phyloP scores from a whole-genome alignment of 352 stramenopile species.

The Albugo laibachii region DNA sequence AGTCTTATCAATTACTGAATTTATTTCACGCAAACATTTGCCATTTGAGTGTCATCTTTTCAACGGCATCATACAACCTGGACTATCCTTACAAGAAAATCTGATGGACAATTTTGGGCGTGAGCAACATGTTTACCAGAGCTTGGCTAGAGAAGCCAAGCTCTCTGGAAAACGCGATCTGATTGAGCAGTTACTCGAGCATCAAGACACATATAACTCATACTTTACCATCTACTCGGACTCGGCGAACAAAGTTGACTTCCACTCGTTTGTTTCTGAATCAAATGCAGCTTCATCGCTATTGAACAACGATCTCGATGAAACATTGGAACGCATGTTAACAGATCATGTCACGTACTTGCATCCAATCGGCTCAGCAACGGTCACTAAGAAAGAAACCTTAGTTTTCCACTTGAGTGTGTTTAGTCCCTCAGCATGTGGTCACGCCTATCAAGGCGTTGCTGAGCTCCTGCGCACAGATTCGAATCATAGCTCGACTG shows the following conservation, averaged over 20 bases:
- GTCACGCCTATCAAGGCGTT: slow-evolving; percentile 18
- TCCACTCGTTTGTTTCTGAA: too few relatives aligned
- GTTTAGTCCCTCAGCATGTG: slow-evolving; percentile 22
- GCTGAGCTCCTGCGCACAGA: slow-evolving; percentile 16
- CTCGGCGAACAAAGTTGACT: too few relatives aligned
- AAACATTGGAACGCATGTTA: slow-evolving; percentile 24
- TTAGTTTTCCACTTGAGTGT: slow-evolving; percentile 39
- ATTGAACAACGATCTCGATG: slow-evolving; percentile 16
- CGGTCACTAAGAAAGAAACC: slow-evolving; percentile 46
- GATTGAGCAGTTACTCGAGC: slow-evolving; percentile 32
- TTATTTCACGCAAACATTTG: slow-evolving; percentile 61
- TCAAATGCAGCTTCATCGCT: slow-evolving; percentile 9
- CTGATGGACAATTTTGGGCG: slow-evolving; percentile 60
- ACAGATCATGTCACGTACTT: slow-evolving; percentile 29
- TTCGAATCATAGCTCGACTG: slow-evolving; percentile 17
- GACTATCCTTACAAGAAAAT: slow-evolving; percentile 40
- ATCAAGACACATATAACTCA: slow-evolving; percentile 35
- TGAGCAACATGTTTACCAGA: slow-evolving; percentile 63
- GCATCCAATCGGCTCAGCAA: slow-evolving; percentile 22
- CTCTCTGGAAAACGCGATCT: slow-evolving; percentile 44
- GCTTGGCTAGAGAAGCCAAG: slow-evolving; percentile 27
- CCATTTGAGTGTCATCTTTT: slow-evolving; percentile 55
- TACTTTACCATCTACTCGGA: slow-evolving; percentile 16
- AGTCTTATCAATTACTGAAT: slow-evolving; percentile 55
- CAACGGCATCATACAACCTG: slow-evolving; percentile 64